Base-by-base conservation (phyloP, 1,284 basidiomycete species). In the Agroathelia rolfsii region DNA sequence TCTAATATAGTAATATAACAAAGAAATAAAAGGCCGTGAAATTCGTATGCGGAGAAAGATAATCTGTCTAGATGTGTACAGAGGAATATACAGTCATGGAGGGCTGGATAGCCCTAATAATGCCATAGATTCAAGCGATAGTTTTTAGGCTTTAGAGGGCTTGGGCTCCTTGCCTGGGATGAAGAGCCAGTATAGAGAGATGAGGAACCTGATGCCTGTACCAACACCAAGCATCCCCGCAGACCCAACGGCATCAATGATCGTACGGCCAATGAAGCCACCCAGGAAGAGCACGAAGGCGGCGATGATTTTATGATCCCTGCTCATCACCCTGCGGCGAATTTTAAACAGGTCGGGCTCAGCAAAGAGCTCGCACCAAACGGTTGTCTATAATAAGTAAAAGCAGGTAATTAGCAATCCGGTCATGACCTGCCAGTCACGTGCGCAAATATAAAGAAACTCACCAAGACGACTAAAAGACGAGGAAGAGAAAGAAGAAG, bases 351-450 rank as follows among this genome's bases (percentile, higher is more conserved):
- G 64, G 28, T 71, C 59, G 0, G 86, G 84, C 51, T 88, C 84
- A 31, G 76, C 76, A 62, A 84, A 68, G 34, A 90, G 71, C 53
- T 90, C 84, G 36, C 86, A 83, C 85, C 85, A 90, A 13, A 85
- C 75, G 6, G 84, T 86, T 5, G 82, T 87, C 13, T n/a, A 85
- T 61, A 29, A 76, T 73, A 35, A 77, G 75, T 72, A 41, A 13
- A 24, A 14, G 17, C 18, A 11, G 17, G 23, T 7, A 7, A 25
- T 20, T 11, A 29, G 34, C 18, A 34, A 37, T n/a, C 11, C n/a
- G n/a, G n/a, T 15, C 30, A 19, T 13, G 17, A 9, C 25, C 11
- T 13, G 20, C 11, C 10, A 24, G 13, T 24, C 24, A 38, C n/a
- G n/a, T n/a, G 20, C 20, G 16, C 30, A 13, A 27, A 35, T 14